Conservation (phyloP, 2,329 filamentous ascomycete genomes). For the Corinectria fuckeliana region DNA sequence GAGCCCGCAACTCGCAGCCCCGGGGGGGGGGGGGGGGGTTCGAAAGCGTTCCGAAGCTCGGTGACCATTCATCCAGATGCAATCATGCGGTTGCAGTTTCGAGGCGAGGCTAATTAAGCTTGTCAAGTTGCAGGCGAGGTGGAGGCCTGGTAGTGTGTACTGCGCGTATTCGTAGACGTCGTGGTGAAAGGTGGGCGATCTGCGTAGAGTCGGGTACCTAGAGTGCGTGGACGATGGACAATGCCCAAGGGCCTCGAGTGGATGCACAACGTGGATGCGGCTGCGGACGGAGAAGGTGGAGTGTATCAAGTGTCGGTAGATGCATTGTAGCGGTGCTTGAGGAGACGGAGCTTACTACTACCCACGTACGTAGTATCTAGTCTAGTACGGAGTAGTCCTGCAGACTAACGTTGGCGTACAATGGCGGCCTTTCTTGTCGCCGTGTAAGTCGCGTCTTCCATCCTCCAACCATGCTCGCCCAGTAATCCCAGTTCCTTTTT, state of each 20-base stretch:
- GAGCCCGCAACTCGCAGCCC: not conserved
- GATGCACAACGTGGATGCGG: not conserved
- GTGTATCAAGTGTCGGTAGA: no score
- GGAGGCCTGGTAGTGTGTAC: constrained; percentile 2
- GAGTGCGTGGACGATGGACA: no score
- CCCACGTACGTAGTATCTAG: no score
- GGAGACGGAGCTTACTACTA: no score
- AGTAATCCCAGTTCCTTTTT: no score
- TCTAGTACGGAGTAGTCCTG: no score
- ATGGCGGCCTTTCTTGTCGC: not conserved
- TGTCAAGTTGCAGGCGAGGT: constrained; percentile 11
- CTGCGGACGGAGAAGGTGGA: constrained; percentile 10
- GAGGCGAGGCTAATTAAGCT: constrained; percentile 11
- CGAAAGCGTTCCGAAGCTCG: constrained; percentile 9
- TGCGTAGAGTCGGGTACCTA: no score
- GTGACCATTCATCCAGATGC: constrained; percentile 3
- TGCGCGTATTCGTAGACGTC: not conserved
- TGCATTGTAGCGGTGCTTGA: constrained; percentile 14
- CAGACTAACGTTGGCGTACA: not conserved
- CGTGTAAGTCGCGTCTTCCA: constrained; percentile 15
- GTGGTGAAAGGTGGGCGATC: no score
- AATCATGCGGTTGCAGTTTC: constrained; percentile 17
- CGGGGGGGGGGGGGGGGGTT: no score
- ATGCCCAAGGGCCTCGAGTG: not conserved
- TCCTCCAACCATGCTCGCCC: constrained; percentile 2